These are phyloP conservation scores for Xerocomus brunneocitrinus DNA, from an alignment of 768 basidiomycete species.

Conservation along the genomic window DNA sequence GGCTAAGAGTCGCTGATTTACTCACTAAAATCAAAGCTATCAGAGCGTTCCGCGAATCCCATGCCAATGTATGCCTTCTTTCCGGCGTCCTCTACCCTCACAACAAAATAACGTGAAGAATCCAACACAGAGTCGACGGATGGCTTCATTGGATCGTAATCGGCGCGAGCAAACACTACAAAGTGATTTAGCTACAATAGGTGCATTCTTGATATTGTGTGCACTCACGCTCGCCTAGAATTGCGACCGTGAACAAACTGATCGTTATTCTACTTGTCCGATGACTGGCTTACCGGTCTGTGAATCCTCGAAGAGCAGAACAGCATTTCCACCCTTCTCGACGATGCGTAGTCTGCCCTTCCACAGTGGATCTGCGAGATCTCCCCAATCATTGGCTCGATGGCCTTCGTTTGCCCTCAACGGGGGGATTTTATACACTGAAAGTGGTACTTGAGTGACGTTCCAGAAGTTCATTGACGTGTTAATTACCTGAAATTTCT, in stretches of 20 bases:
- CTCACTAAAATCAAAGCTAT: slow-evolving; percentile 92
- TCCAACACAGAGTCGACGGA: slow-evolving; percentile 95
- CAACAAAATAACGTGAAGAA: slow-evolving; percentile 91
- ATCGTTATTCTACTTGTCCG: neutral
- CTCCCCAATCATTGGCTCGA: slow-evolving; percentile 90
- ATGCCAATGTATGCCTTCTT: slow-evolving; percentile 91
- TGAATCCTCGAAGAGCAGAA: slow-evolving; percentile 75
- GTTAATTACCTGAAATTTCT: slow-evolving; percentile 75
- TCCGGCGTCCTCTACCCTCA: slow-evolving; percentile 84
- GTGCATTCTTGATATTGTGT: slow-evolving; percentile 10
- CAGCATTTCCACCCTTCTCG: slow-evolving; percentile 65
- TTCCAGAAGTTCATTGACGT: slow-evolving; percentile 8
- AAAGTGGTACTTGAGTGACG: slow-evolving; percentile 16
- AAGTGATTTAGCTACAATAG: neutral
- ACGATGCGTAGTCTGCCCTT: slow-evolving; percentile 86
- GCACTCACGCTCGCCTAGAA: slow-evolving; percentile 62
- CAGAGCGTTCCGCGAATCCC: slow-evolving; percentile 84
- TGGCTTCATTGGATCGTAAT: slow-evolving; percentile 73
- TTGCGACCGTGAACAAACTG: slow-evolving; percentile 1
- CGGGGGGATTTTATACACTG: slow-evolving; percentile 90
- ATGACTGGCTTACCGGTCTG: slow-evolving; percentile 56
- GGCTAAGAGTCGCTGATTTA: slow-evolving; percentile 2
- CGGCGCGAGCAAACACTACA: slow-evolving; percentile 81
- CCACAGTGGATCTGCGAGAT: slow-evolving; percentile 80
- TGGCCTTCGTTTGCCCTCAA: slow-evolving; percentile 84